phyloP scores from a whole-genome alignment of 2,329 filamentous ascomycete species.

The Berkeleyomyces rouxiae region DNA sequence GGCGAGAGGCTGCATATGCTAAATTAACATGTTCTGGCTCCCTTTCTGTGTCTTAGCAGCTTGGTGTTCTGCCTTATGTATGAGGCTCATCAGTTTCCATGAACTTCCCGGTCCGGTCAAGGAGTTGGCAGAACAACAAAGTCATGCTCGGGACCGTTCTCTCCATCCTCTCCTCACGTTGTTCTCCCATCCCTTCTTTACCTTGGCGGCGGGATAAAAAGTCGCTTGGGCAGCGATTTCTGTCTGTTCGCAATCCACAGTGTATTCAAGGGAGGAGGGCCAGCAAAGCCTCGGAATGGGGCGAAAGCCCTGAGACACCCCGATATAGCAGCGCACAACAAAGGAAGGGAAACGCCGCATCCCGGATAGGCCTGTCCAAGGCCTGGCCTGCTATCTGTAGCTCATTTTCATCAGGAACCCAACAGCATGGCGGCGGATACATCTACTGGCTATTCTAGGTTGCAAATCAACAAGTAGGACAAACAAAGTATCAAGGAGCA shows the following conservation, averaged over 20 bases:
- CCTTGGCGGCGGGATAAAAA: neutral
- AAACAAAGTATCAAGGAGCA: neutral
- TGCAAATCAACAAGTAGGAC: slow-evolving; percentile 1
- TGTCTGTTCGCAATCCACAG: neutral
- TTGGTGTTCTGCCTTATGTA: neutral
- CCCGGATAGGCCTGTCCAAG: neutral
- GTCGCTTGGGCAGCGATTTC: neutral
- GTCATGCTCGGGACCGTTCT: neutral
- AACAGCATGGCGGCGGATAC: neutral
- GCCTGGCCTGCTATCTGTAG: neutral
- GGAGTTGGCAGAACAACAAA: neutral
- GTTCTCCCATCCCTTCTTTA: neutral
- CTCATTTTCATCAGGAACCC: neutral
- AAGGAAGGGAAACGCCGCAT: neutral
- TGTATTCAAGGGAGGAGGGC: neutral
- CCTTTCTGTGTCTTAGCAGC: neutral
- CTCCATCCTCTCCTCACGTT: neutral
- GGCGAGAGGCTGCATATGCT: neutral
- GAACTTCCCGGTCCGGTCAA: neutral
- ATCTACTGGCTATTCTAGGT: neutral
- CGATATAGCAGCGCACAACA: neutral
- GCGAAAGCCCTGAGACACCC: neutral
- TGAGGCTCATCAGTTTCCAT: neutral
- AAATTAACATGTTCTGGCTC: neutral
- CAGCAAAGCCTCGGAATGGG: neutral